Conservation (phyloP, 805 yeast species). For the Isabelozyma gotoi region DNA sequence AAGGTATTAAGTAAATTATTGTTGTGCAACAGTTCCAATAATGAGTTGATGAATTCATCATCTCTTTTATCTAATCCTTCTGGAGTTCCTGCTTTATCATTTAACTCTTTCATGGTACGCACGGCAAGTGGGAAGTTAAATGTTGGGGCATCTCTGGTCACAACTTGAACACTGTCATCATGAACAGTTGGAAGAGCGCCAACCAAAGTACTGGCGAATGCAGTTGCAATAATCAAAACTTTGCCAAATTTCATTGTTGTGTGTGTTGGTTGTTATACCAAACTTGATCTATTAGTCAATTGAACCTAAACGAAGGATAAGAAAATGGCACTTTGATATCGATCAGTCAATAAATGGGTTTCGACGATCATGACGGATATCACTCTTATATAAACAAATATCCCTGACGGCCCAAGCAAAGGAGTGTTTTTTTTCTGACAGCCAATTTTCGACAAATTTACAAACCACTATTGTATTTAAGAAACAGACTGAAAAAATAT, state of each 20-base stretch:
- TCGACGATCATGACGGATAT: background rate
- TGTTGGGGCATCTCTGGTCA: conserved; percentile 1
- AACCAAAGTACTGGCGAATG: conserved; percentile 14
- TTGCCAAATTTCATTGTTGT: conserved; percentile 17
- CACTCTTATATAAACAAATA: background rate
- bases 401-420: background rate
- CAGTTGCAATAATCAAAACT: conserved; percentile 14
- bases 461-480: too few relatives aligned
- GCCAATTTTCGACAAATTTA: too few relatives aligned
- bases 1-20: conserved; percentile 12
- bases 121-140: background rate
- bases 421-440: background rate
- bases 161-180: conserved; percentile 3
- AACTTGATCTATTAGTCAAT: too few relatives aligned
- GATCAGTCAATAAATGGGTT: too few relatives aligned
- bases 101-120: background rate
- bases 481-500: background rate
- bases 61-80: conserved; percentile 3
- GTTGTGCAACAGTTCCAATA: conserved; percentile 15
- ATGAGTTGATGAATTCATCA: conserved; percentile 10
- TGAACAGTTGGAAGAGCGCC: conserved; percentile 18
- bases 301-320: too few relatives aligned
- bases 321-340: too few relatives aligned
- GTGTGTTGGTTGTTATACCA: background rate
- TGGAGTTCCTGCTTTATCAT: background rate